Percentiles rank a stretch among this genome's conserved stretches.
These are phyloP conservation scores for Penicillium mononematosum DNA, from an alignment of 495 filamentous ascomycete genomes.

Conservation along the genomic window DNA sequence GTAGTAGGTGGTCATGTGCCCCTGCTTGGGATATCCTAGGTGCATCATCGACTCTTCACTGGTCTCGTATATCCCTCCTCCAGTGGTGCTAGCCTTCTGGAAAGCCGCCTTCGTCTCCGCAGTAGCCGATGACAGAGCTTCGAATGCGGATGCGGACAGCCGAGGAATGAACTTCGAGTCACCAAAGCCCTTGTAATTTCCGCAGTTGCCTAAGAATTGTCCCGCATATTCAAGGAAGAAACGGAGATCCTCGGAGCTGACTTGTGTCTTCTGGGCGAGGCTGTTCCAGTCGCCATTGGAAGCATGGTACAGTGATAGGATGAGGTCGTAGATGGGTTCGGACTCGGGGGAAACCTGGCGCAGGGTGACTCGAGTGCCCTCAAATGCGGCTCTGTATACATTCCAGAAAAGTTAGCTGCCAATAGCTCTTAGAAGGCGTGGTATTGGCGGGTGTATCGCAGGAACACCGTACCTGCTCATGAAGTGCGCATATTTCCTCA, in stretches of 20 bases:
- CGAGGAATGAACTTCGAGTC: constrained; percentile 93
- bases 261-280: constrained; percentile 64
- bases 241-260: constrained; percentile 66
- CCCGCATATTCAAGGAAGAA: constrained; percentile 84
- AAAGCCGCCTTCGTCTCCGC: constrained; percentile 61
- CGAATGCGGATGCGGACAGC: constrained; percentile 62
- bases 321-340: constrained; percentile 88
- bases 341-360: constrained; percentile 90
- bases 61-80: constrained; percentile 71
- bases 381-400: constrained; percentile 70
- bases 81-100: constrained; percentile 51
- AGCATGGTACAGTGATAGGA: constrained; percentile 72
- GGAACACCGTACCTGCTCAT: constrained; percentile 67
- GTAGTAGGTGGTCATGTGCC: constrained; percentile 91
- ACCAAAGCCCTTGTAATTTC: constrained; percentile 96
- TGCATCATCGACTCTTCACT: constrained; percentile 68
- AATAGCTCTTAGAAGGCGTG: background rate
- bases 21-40: constrained; percentile 77
- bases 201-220: constrained; percentile 85
- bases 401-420: constrained; percentile 14
- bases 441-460: background rate
- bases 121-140: constrained; percentile 65
- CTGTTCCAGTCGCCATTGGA: constrained; percentile 75
- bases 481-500: constrained; percentile 80
- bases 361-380: constrained; percentile 79